Base-by-base conservation (phyloP, 2,329 filamentous ascomycete species). In the Epichloe gansuensis region DNA sequence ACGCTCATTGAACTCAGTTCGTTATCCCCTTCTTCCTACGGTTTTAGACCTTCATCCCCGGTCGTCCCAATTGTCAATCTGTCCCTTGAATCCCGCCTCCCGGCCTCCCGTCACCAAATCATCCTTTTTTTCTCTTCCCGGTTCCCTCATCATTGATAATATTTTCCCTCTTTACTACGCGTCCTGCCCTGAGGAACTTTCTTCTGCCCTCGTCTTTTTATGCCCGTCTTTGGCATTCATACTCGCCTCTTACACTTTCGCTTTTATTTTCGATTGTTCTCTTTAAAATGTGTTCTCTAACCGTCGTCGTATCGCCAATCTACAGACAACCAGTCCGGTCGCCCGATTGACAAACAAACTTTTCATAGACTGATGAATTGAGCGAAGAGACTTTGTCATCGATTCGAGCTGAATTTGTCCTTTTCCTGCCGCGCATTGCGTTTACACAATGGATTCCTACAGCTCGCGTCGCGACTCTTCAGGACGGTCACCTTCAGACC, bases 281-380 rank as follows among this genome's bases (percentile, higher is more conserved):
- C 44, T 60, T 61, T 51, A 72, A 69, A 68, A 72, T 74, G 66
- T 66, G 67, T 68, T 72, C 67, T 80, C 77, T 80, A 79, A 80
- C 76, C 62, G 69, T 72, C 73, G 72, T 70, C 71, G 69, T 72
- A 64, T 72, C 67, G 71, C 69, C 54, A 71, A 74, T 69, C 67
- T 73, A 67, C 71, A 76, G 74, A 69, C 72, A 58, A 57, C 54
- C 62, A 59, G 54, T 58, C 61, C 57, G 61, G 37, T 57, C 55
- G 51, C 50, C 54, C 55, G 48, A 38, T 46, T 46, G n/a, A 48
- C 48, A 54, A 52, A 42, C 13, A 11, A 48, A 11, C 2, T 46
- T 38, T 39, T 46, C 48, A 47, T 42, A 39, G 52, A 35, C 51
- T 54, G 46, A 54, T 57, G 47, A 44, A 49, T 35, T 11, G 42